Evolutionary conservation across 352 stramenopile species (phyloP).

Genomic region (Bremia lactucae): DNA sequence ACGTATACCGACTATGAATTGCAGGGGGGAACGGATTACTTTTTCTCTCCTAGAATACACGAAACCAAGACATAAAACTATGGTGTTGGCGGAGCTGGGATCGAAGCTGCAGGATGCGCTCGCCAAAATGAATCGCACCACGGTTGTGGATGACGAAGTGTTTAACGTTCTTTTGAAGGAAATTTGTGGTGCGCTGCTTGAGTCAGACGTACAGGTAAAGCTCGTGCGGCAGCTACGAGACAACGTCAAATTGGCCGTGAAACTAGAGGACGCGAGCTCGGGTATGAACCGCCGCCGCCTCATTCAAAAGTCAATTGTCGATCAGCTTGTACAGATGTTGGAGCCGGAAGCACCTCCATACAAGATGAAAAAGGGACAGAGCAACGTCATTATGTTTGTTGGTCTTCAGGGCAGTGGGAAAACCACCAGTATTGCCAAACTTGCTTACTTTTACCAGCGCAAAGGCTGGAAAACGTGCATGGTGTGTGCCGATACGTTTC

Average conservation of each 20-base stretch:
- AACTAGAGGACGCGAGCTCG: conserved; percentile 64
- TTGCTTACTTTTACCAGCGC: conserved; percentile 96
- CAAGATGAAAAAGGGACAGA: conserved; percentile 86
- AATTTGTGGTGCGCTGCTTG: conserved; percentile 83
- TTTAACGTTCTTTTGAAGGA: conserved; percentile 87
- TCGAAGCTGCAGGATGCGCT: conserved; percentile 82
- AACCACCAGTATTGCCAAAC: conserved; percentile 99
- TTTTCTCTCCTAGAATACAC: not conserved
- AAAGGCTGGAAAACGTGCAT: conserved; percentile 98
- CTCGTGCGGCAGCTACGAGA: conserved; percentile 83
- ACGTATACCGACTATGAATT: too few species aligned
- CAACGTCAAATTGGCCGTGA: conserved; percentile 84
- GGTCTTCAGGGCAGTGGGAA: conserved; percentile 94
- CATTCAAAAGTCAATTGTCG: conserved; percentile 87
- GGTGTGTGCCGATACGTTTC: conserved; percentile 99
- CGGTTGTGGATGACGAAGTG: conserved; percentile 85
- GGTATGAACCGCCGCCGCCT: conserved; percentile 78
- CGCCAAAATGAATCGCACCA: conserved; percentile 79
- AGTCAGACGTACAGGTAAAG: conserved; percentile 86
- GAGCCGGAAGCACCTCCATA: conserved; percentile 77
- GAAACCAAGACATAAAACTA: conserved; percentile 15
- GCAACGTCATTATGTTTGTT: conserved; percentile 92
- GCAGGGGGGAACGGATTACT: too few species aligned
- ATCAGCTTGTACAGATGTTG: conserved; percentile 86
- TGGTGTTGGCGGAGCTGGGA: conserved; percentile 86